Percentiles rank a stretch among this genome's conserved stretches.
phyloP scores from a whole-genome alignment of 2,329 filamentous ascomycete species.

The Lithohypha guttulata region DNA sequence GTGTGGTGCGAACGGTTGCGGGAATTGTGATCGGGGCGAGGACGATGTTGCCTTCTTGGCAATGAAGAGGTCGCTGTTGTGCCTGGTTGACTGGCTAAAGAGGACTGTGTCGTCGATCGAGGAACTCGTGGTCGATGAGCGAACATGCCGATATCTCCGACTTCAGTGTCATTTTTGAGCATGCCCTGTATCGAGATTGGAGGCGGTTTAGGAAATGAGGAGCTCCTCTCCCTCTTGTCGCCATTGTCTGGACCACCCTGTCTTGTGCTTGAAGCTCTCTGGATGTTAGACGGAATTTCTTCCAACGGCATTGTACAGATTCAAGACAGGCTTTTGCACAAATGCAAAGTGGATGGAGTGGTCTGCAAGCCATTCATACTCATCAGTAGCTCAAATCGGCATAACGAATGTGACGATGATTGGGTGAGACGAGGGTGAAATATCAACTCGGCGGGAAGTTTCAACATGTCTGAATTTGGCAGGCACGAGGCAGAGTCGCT shows the following conservation, averaged over 20 bases:
- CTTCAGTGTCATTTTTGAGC: conserved; percentile 56
- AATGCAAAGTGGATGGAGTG: background rate
- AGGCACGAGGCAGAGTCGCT: too few species aligned
- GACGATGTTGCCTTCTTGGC: background rate
- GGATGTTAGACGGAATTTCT: conserved; percentile 17
- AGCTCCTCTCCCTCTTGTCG: conserved; percentile 2
- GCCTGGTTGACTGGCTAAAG: background rate
- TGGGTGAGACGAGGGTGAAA: background rate
- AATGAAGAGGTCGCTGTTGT: background rate
- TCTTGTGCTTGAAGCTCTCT: conserved; percentile 10
- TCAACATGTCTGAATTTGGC: too few species aligned
- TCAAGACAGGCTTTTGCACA: background rate
- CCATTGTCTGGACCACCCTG: conserved; percentile 8
- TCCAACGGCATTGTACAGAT: conserved; percentile 18
- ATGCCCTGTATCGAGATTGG: conserved; percentile 52
- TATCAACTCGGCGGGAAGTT: too few species aligned
- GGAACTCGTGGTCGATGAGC: conserved; percentile 38
- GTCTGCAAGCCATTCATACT: background rate
- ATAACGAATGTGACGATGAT: background rate
- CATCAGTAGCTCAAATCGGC: background rate
- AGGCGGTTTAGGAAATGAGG: conserved; percentile 11
- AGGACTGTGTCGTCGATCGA: conserved; percentile 16
- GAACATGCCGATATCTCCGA: conserved; percentile 53
- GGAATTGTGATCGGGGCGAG: too few species aligned
- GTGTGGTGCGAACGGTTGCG: too few species aligned